Base-by-base conservation (phyloP, 345 rosid genomes). In the Linum usitatissimum region DNA sequence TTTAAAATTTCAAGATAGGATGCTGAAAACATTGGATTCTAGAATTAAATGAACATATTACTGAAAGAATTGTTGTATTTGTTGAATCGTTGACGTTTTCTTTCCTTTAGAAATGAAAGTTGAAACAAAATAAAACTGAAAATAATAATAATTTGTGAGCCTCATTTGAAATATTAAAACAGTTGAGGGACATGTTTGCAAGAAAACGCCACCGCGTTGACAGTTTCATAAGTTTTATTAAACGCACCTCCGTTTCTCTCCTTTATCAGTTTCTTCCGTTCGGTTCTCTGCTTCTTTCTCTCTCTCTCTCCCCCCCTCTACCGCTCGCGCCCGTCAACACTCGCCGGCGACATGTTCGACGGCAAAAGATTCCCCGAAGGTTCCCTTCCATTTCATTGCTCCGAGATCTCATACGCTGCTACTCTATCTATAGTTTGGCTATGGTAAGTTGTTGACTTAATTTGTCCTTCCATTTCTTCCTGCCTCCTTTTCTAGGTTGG, bases 321-420 rank as follows among this genome's bases (percentile, higher is more conserved):
- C 66, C 28, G 20, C 70, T 63, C 36, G 80, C 81, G 28, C 28
- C 28, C 28, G 1, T 23, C 28, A 0, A 23, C 83, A 77, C 77
- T 61, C 66, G 61, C 82, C 86, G 88, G 83, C 75, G 62, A 61
- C 20, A 67, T 67, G 66, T 59, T 66, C 63, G 57, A 38, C 75
- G 74, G 78, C 23, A 23, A 67, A 49, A 13, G 54, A 28, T 55
- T 62, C 18, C 64, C 68, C 65, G 71, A 36, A 8, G 57, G 13
- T 64, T 68, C 42, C 65, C 59, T 38, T 75, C 62, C 40, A 53
- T 55, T 1, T 30, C 55, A 58, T 42, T 49, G 53, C 40, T 36
- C 28, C 39, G 58, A 73, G 80, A 79, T 79, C 81, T 59, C 60
- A 17, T 31, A 34, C 7, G 57, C 64, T 64, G 36, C 23, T 42